Percentiles rank a stretch among this genome's conserved stretches.
Conservation (phyloP, 176 grass and related monocot genomes). For the Guadua angustifolia region DNA sequence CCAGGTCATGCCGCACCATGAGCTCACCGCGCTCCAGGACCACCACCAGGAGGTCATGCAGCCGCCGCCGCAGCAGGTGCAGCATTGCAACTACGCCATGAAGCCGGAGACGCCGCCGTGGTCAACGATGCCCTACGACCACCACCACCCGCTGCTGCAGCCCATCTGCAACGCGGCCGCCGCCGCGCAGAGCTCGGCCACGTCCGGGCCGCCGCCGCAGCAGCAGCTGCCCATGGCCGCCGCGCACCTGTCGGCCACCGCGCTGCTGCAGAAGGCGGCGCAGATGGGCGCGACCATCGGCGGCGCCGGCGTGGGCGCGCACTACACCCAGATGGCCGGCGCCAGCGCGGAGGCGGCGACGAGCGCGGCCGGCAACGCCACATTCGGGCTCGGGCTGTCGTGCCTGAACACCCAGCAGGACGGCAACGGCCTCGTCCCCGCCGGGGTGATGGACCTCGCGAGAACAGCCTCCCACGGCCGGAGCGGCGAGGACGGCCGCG, state of each 20-base stretch:
- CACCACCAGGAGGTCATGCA: conserved; percentile 49
- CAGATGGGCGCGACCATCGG: conserved; percentile 91
- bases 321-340: conserved; percentile 63
- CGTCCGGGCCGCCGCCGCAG: conserved; percentile 23
- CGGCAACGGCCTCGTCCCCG: background rate
- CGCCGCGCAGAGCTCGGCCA: conserved; percentile 38
- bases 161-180: conserved; percentile 38
- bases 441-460: conserved; percentile 28
- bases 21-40: conserved; percentile 42
- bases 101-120: conserved; percentile 62
- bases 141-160: conserved; percentile 38
- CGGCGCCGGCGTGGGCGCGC: conserved; percentile 21
- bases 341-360: background rate
- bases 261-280: conserved; percentile 90
- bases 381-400: conserved; percentile 44
- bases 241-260: conserved; percentile 88
- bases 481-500: conserved; percentile 32
- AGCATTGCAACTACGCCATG: conserved; percentile 52
- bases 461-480: conserved; percentile 43
- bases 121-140: conserved; percentile 47
- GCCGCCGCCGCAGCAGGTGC: conserved; percentile 21
- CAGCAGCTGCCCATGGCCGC: conserved; percentile 33
- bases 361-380: conserved; percentile 15
- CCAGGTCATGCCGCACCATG: conserved; percentile 43
- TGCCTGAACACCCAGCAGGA: conserved; percentile 40